Conservation (phyloP, 768 basidiomycete genomes). For the Hericium alpestre region DNA sequence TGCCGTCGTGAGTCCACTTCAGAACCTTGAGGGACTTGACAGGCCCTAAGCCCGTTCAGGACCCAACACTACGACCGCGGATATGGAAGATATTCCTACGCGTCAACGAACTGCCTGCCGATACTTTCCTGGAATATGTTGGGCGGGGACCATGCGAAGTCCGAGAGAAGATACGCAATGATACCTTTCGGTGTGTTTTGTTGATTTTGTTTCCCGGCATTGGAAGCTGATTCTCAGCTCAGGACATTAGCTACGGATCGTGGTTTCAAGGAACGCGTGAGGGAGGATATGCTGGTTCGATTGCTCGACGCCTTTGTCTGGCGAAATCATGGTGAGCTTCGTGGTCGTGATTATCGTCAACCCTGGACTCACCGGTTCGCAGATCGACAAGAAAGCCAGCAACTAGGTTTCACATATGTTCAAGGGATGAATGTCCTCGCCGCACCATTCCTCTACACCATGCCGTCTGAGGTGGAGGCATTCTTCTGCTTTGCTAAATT, state of each 20-base stretch:
- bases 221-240: background rate
- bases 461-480: conserved; percentile 97
- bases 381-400: conserved; percentile 74
- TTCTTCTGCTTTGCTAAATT: conserved; percentile 96
- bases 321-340: conserved; percentile 68
- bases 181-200: conserved; percentile 76
- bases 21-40: background rate
- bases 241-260: conserved; percentile 93
- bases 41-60: conserved; percentile 30
- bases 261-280: conserved; percentile 94
- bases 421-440: conserved; percentile 99
- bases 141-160: conserved; percentile 79
- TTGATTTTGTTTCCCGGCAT: background rate
- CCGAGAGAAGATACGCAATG: conserved; percentile 88
- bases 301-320: conserved; percentile 97
- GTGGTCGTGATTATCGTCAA: background rate
- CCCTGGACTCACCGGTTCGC: conserved; percentile 3
- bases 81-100: conserved; percentile 93
- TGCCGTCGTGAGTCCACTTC: conserved; percentile 40
- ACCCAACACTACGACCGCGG: conserved; percentile 73
- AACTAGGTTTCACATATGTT: conserved; percentile 87
- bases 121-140: conserved; percentile 69
- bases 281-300: conserved; percentile 93
- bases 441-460: conserved; percentile 93
- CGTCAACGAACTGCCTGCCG: conserved; percentile 68